Evolutionary conservation across 331 rosid genomes (phyloP), one percentile per base, ranked within the genome.

Genomic region (Pyrus hybrid): DNA sequence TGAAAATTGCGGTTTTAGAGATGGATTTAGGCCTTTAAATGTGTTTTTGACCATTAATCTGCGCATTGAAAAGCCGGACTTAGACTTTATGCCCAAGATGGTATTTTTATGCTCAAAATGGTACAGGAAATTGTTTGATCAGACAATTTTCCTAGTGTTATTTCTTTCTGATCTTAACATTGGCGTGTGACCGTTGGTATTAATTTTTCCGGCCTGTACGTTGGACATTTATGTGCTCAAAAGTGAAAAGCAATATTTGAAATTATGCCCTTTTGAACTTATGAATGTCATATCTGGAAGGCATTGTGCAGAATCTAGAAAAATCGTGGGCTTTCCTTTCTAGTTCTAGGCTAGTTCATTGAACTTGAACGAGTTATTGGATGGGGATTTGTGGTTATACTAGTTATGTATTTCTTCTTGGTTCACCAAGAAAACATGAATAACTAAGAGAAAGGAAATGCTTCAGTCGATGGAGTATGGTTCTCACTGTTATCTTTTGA

Each of bases 401-500:
- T 53, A 11, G 43, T 54, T 14, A 33, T 16, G 32, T 70, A 14
- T 57, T 66, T 63, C 21, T 53, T 14, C 47, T 22, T 58, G 12
- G 63, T 47, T 33, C 21, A 20, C 32, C 29, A 3, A 28, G 18
- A 10, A 7, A 23, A 6, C 47, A 41, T 41, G 47, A 41, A 41
- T 41, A 41, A 41, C 53, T 11, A 62, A 25, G 47, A 63, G 67
- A 58, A 33, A 29, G 74, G 21, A 68, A 65, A 23, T 14, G 16
- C 64, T 73, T 66, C 70, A 43, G 72, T 64, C 30, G 62, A 68
- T 68, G 65, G 62, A 75, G 71, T 79, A 67, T 9, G 66, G 67
- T 35, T 72, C n/a, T 33, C 23, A 16, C 58, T 4, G 13, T 37
- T 17, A 10, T 71, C 68, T 3, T 61, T 60, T 45, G 20, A 37